phyloP scores from a whole-genome alignment of 1,284 basidiomycete genomes.

The Rhodotorula sp. region DNA sequence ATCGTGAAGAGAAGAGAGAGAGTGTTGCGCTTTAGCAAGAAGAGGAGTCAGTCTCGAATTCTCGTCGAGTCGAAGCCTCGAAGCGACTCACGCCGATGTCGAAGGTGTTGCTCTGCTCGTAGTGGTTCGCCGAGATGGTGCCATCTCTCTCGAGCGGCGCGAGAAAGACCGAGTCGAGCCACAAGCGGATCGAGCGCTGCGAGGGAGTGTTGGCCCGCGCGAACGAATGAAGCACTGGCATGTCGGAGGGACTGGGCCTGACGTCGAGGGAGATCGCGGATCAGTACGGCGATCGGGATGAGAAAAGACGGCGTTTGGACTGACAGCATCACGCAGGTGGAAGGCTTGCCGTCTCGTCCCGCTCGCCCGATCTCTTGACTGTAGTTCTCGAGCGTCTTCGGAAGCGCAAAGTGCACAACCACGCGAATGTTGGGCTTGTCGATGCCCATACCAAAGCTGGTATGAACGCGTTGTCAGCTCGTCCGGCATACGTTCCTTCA shows the following conservation, averaged over 20 bases:
- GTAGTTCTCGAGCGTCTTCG: conserved; percentile 64
- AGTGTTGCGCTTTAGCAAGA: conserved; percentile 51
- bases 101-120: conserved; percentile 38
- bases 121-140: conserved; percentile 28
- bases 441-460: conserved; percentile 70
- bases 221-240: conserved; percentile 33
- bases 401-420: conserved; percentile 71
- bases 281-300: background rate
- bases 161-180: conserved; percentile 29
- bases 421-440: conserved; percentile 81
- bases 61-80: too few species aligned
- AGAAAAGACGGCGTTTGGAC: background rate
- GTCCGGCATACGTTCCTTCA: too few species aligned
- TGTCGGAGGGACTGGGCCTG: conserved; percentile 13
- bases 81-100: conserved; percentile 52
- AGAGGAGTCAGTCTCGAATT: background rate
- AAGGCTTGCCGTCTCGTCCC: conserved; percentile 64
- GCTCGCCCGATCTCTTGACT: conserved; percentile 78
- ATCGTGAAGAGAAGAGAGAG: conserved; percentile 57
- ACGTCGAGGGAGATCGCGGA: background rate
- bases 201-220: conserved; percentile 36
- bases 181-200: conserved; percentile 16
- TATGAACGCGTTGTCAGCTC: background rate
- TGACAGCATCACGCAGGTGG: conserved; percentile 33
- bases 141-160: conserved; percentile 20